phyloP scores from a whole-genome alignment of 805 yeast genomes.

The Candida krabiensis region DNA sequence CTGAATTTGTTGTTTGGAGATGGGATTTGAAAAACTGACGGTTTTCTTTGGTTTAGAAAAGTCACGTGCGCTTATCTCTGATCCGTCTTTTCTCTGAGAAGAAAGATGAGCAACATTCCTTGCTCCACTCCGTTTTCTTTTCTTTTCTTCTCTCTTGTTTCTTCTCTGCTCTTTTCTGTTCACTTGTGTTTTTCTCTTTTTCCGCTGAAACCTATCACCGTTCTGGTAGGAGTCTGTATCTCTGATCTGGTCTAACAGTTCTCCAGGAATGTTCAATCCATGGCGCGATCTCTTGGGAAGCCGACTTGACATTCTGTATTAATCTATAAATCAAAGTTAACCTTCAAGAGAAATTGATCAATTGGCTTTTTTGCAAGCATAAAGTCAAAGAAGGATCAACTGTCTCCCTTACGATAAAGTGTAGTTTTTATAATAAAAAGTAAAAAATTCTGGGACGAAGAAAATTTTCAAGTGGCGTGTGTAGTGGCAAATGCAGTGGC shows the following conservation, averaged over 20 bases:
- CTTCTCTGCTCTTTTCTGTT: slow-evolving; percentile 40
- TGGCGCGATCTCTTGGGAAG: slow-evolving; percentile 28
- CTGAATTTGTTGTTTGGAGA: too few species aligned
- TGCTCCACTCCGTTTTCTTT: slow-evolving; percentile 22
- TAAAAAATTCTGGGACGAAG: too few species aligned
- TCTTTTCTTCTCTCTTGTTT: slow-evolving; percentile 36
- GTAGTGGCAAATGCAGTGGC: too few species aligned
- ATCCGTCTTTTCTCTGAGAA: background rate
- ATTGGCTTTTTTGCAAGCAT: too few species aligned
- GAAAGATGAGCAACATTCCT: background rate
- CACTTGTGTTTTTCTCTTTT: slow-evolving; percentile 25
- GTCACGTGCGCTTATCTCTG: slow-evolving; percentile 1
- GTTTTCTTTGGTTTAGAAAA: slow-evolving; percentile 10
- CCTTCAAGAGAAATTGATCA: too few species aligned
- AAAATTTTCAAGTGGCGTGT: too few species aligned
- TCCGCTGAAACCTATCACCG: slow-evolving; percentile 30
- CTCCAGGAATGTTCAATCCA: slow-evolving; percentile 44
- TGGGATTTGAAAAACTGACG: slow-evolving; percentile 23
- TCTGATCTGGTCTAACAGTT: slow-evolving; percentile 41
- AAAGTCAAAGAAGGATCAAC: too few species aligned
- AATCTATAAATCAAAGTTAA: too few species aligned
- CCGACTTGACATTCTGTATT: too few species aligned
- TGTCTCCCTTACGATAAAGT: too few species aligned
- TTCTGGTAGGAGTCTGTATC: slow-evolving; percentile 34
- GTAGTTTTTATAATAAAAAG: too few species aligned